A percentile compares a stretch with the other conserved stretches of the same genome.
These are phyloP conservation scores for Leccinum barrowsii DNA, from an alignment of 768 basidiomycete species.

Conservation along the genomic window DNA sequence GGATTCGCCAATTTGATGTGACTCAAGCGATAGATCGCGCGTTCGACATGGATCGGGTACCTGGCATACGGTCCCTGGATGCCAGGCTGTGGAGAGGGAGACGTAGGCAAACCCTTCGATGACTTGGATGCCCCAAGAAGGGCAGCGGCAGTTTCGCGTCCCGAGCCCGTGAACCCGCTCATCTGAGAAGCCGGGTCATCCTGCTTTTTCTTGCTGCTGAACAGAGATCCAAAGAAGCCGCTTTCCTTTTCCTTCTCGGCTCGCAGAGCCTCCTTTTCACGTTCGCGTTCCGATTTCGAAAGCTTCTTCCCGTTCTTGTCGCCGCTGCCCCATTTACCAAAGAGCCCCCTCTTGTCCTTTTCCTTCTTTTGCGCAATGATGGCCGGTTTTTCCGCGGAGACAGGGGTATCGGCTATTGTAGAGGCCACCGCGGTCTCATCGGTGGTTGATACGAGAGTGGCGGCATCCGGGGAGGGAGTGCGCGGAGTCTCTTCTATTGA, in stretches of 20 bases:
- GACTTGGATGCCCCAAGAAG: constrained; percentile 82
- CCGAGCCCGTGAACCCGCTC: constrained; percentile 42
- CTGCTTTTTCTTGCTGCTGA: constrained; percentile 84
- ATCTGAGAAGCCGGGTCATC: constrained; percentile 54
- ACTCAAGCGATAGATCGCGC: constrained; percentile 94
- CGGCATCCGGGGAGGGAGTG: constrained; percentile 55
- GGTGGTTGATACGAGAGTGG: constrained; percentile 24
- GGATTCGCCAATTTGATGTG: constrained; percentile 99
- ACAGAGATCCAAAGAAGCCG: constrained; percentile 90
- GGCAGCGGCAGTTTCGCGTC: constrained; percentile 84
- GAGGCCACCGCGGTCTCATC: constrained; percentile 26
- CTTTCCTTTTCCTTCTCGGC: constrained; percentile 60
- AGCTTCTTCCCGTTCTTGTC: constrained; percentile 63
- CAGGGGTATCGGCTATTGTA: constrained; percentile 22
- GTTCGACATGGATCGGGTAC: constrained; percentile 97
- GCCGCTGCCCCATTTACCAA: constrained; percentile 55
- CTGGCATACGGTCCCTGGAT: constrained; percentile 55
- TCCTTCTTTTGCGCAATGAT: constrained; percentile 49
- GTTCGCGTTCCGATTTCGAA: constrained; percentile 40
- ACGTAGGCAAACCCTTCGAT: constrained; percentile 60
- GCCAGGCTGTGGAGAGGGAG: constrained; percentile 51
- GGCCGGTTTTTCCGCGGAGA: constrained; percentile 14
- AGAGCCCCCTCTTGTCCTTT: constrained; percentile 71
- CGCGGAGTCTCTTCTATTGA: constrained; percentile 41
- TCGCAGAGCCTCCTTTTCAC: constrained; percentile 44